Evolutionary conservation across 257 asterid species (phyloP), one percentile per base, ranked within the genome.

Genomic region (Fraxinus americana): DNA sequence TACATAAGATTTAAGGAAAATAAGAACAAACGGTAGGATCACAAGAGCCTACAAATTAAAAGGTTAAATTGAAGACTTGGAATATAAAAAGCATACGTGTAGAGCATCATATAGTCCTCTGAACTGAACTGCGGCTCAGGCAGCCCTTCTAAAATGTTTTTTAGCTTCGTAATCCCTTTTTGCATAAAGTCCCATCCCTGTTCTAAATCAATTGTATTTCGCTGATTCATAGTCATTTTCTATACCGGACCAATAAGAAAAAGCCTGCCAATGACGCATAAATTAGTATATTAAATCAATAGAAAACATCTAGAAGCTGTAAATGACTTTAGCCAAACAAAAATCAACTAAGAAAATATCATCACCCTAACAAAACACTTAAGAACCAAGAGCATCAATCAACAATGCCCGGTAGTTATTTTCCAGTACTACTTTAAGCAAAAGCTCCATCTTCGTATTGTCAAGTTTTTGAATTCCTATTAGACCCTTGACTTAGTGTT

Each of bases 161-260:
- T 93, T 82, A 96, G 92, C 88, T 93, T 96, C 11, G 90, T 87
- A 34, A 96, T 91, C 82, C 99, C 99, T 41, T 82, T 87, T 81
- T 93, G 94, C 98, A 96, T 93, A 67, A 90, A 85, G 27, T 92
- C 94, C 99, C 97, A 96, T 80, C 99, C 99, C 79, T 92, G 92
- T 5, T 96, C 98, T 77, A 96, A 86, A 80, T 90, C 96, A 72
- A 92, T 93, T 23, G 91, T 90, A 73, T 84, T 87, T 70, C 92
- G 86, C 79, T 87, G 98, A 79, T 86, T 87, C 94, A 91, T 89
- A 21, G 96, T 81, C 92, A 93, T 90, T 81, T 80, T 79, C 59
- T 68, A 29, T 30, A 71, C 71, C 77, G 25, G 61, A 66, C 71
- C 77, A 69, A 45, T 10, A 23, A 9, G 32, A 23, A 74, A 59